Conservation (phyloP, 1,284 basidiomycete genomes). For the Cryptococcus sp. region DNA sequence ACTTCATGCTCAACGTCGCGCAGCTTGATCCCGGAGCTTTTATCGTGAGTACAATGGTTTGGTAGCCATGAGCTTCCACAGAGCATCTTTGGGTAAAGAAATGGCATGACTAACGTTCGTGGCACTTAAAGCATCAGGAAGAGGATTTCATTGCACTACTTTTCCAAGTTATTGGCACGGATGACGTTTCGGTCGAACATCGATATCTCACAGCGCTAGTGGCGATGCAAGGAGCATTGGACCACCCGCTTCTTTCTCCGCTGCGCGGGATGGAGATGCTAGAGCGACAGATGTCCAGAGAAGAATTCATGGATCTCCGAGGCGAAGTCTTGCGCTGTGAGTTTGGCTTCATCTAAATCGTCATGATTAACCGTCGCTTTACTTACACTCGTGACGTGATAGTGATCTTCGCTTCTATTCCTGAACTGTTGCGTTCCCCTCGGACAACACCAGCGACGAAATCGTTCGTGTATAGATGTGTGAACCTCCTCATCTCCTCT, state of each 20-base stretch:
- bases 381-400: conserved; percentile 3
- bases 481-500: conserved; percentile 43
- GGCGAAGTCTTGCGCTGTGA: conserved; percentile 25
- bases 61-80: not conserved
- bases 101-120: not conserved
- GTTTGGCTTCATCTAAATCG: conserved; percentile 5
- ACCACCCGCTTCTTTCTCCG: conserved; percentile 36
- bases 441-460: conserved; percentile 32
- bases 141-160: conserved; percentile 63
- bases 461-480: conserved; percentile 44
- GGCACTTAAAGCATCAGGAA: conserved; percentile 55
- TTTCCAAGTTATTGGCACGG: conserved; percentile 61
- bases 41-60: conserved; percentile 54
- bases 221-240: conserved; percentile 26
- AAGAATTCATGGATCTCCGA: conserved; percentile 31
- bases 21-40: conserved; percentile 67
- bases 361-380: conserved; percentile 2
- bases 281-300: conserved; percentile 18
- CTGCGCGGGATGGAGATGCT: conserved; percentile 9
- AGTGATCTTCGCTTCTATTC: conserved; percentile 33
- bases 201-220: conserved; percentile 59
- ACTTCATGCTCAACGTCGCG: conserved; percentile 68
- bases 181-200: conserved; percentile 61
- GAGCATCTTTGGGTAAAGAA: not conserved
- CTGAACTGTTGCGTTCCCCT: conserved; percentile 23